phyloP scores from a whole-genome alignment of 768 basidiomycete species.

The Pholiota molesta region DNA sequence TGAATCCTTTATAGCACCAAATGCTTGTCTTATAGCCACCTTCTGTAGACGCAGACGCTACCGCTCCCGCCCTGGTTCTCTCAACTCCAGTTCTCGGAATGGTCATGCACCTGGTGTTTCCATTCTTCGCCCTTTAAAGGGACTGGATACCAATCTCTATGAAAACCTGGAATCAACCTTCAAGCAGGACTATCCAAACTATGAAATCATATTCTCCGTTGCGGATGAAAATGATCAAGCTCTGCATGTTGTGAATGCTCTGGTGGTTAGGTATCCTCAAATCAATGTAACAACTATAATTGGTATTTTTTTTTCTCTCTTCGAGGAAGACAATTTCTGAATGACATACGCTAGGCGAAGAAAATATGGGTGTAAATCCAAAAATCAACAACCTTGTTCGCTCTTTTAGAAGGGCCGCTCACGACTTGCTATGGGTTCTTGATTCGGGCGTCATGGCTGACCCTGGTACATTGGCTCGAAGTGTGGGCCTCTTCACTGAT shows the following conservation, averaged over 20 bases:
- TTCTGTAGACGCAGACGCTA: conserved; percentile 72
- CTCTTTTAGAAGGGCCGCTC: conserved; percentile 75
- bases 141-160: conserved; percentile 92
- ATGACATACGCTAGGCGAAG: conserved; percentile 58
- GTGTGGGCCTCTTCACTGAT: conserved; percentile 73
- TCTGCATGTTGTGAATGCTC: conserved; percentile 75
- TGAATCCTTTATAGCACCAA: background rate
- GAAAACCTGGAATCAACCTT: conserved; percentile 96
- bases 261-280: conserved; percentile 77
- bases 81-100: conserved; percentile 49
- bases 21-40: background rate
- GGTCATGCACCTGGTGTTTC: conserved; percentile 81
- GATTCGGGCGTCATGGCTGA: conserved; percentile 92
- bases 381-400: conserved; percentile 96
- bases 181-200: conserved; percentile 88
- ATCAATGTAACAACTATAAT: conserved; percentile 76
- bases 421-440: conserved; percentile 95
- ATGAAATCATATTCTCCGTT: conserved; percentile 89
- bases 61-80: conserved; percentile 64
- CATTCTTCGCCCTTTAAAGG: conserved; percentile 92
- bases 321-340: background rate
- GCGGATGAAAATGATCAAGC: conserved; percentile 91
- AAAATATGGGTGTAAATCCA: conserved; percentile 88
- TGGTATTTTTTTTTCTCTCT: conserved; percentile 45
- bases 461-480: conserved; percentile 78